A percentile compares a stretch with the other conserved stretches of the same genome.
phyloP scores from a whole-genome alignment of 306 rosid species.

The Vigna nakashimae region DNA sequence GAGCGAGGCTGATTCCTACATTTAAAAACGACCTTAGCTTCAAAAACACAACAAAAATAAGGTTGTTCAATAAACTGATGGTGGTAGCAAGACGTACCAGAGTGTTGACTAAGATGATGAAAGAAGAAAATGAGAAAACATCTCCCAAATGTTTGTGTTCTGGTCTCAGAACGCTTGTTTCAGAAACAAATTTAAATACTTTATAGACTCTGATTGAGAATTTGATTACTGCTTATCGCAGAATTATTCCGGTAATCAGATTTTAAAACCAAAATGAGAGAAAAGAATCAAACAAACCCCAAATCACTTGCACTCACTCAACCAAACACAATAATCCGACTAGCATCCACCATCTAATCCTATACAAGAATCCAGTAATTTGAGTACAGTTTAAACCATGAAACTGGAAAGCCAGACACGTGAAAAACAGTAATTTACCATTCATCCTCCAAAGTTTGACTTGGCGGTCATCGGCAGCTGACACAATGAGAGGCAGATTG shows the following conservation, averaged over 20 bases:
- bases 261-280: background rate
- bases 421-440: constrained; percentile 50
- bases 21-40: too few species aligned
- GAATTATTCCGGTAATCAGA: too few species aligned
- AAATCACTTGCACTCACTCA: background rate
- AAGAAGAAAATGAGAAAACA: background rate
- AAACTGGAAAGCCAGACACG: background rate
- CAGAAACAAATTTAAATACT: background rate
- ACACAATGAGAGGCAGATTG: constrained; percentile 84
- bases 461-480: constrained; percentile 96
- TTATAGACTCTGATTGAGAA: too few species aligned
- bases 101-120: background rate
- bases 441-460: constrained; percentile 97
- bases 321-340: constrained; percentile 4
- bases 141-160: too few species aligned
- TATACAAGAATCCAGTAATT: constrained; percentile 1
- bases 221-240: background rate
- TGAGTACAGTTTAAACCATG: background rate
- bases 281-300: background rate
- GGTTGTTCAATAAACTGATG: background rate
- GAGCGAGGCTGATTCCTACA: background rate
- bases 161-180: background rate
- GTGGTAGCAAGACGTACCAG: background rate
- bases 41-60: too few species aligned
- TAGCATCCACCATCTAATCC: background rate